Evolutionary conservation across 805 yeast species (phyloP).

Genomic region (Candida nonsorbophila): DNA sequence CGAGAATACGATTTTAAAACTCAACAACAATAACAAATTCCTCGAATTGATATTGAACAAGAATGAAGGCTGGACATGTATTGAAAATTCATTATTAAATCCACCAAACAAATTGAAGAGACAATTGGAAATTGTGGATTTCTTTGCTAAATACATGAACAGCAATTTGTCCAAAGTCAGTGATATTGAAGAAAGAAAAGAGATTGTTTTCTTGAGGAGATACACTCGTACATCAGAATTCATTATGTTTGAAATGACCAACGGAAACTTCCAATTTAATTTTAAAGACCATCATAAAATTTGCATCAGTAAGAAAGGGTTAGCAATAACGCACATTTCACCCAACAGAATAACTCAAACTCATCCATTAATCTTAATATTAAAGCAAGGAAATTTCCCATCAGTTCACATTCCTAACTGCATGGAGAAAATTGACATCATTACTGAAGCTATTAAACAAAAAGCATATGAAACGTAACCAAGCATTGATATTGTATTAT

Average conservation of each 20-base stretch:
- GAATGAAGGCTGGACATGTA: constrained; percentile 42
- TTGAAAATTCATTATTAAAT: constrained; percentile 36
- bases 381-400: constrained; percentile 40
- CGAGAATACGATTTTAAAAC: constrained; percentile 73
- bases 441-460: constrained; percentile 60
- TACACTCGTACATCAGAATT: constrained; percentile 74
- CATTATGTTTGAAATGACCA: constrained; percentile 89
- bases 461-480: constrained; percentile 14
- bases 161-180: constrained; percentile 81
- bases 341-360: constrained; percentile 71
- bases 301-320: constrained; percentile 71
- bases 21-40: constrained; percentile 57
- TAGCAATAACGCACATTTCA: constrained; percentile 73
- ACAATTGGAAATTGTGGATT: constrained; percentile 80
- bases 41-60: constrained; percentile 52
- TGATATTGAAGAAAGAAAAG: constrained; percentile 56
- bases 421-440: constrained; percentile 35
- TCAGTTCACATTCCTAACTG: constrained; percentile 36
- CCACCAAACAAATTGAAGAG: constrained; percentile 51
- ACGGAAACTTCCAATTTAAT: constrained; percentile 90
- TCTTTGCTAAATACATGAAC: constrained; percentile 88
- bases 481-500: constrained; percentile 5
- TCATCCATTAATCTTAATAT: constrained; percentile 44
- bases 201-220: constrained; percentile 73
- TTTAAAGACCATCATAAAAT: constrained; percentile 93